A percentile compares a stretch with the other conserved stretches of the same genome.
phyloP scores from a whole-genome alignment of 257 asterid genomes.

The Asclepias syriaca region DNA sequence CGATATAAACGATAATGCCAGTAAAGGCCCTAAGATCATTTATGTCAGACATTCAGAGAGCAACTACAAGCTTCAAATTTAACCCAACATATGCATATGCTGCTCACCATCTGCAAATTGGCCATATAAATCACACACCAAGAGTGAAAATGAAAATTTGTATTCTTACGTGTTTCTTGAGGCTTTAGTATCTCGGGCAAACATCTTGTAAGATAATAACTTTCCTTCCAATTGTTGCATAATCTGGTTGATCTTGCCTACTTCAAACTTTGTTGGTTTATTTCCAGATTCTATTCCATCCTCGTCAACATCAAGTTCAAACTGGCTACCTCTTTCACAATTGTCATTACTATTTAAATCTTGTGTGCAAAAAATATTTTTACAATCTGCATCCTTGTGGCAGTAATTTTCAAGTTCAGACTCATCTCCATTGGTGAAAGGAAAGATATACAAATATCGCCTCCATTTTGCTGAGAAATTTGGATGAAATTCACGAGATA shows the following conservation, averaged over 20 bases:
- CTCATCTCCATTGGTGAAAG: conserved; percentile 43
- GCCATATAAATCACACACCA: neutral
- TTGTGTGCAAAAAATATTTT: conserved; percentile 22
- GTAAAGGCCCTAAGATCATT: neutral
- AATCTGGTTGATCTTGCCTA: conserved; percentile 60
- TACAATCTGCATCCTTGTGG: conserved; percentile 20
- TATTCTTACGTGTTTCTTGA: conserved; percentile 71
- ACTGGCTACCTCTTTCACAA: conserved; percentile 24
- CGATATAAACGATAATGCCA: neutral
- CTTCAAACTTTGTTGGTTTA: conserved; percentile 57
- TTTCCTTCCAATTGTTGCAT: conserved; percentile 82
- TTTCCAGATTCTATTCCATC: conserved; percentile 33
- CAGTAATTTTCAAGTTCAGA: conserved; percentile 25
- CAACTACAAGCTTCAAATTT: neutral
- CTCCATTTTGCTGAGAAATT: conserved; percentile 99
- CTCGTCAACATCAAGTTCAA: conserved; percentile 24
- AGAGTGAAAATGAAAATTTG: neutral
- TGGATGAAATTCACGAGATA: conserved; percentile 91
- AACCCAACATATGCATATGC: neutral
- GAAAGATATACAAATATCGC: conserved; percentile 82
- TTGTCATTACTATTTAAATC: conserved; percentile 22
- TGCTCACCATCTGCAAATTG: neutral
- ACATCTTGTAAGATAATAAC: conserved; percentile 77
- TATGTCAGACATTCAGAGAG: neutral
- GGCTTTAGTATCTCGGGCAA: conserved; percentile 96